Percentiles rank a stretch among this genome's conserved stretches.
Conservation (phyloP, 495 filamentous ascomycete genomes). For the Podospora comata region DNA sequence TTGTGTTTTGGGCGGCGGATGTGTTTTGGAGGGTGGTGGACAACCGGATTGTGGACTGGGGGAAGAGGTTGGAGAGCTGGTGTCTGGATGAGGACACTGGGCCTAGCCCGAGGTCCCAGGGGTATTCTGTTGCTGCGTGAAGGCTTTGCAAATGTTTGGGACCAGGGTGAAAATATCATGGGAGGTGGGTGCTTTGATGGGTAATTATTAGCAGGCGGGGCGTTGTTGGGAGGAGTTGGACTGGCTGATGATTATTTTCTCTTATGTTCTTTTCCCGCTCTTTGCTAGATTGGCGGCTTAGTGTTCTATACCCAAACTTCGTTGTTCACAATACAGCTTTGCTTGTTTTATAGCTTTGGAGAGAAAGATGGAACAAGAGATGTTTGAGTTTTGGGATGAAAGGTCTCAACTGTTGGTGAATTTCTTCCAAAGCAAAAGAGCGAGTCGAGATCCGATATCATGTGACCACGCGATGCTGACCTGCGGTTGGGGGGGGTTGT, state of each 20-base stretch:
- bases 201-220: not conserved
- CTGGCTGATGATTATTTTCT: not conserved
- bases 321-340: not conserved
- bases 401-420: too few relatives aligned
- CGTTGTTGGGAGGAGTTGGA: not conserved
- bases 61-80: slow-evolving; percentile 50
- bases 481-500: not conserved
- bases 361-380: too few relatives aligned
- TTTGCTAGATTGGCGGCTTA: not conserved
- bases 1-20: slow-evolving; percentile 58
- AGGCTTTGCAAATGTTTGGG: not conserved
- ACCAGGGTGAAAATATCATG: not conserved
- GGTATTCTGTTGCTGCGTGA: slow-evolving; percentile 1
- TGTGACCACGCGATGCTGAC: not conserved
- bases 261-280: not conserved
- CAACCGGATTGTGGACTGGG: slow-evolving; percentile 54
- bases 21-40: slow-evolving; percentile 59
- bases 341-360: not conserved
- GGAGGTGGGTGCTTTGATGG: not conserved
- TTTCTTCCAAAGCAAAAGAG: too few relatives aligned
- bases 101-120: slow-evolving; percentile 22
- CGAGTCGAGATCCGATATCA: not conserved
- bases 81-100: slow-evolving; percentile 32
- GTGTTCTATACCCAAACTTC: not conserved
- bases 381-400: too few relatives aligned